Evolutionary conservation across 208 protist genomes (phyloP).

Genomic region (Phytomonas sp.): DNA sequence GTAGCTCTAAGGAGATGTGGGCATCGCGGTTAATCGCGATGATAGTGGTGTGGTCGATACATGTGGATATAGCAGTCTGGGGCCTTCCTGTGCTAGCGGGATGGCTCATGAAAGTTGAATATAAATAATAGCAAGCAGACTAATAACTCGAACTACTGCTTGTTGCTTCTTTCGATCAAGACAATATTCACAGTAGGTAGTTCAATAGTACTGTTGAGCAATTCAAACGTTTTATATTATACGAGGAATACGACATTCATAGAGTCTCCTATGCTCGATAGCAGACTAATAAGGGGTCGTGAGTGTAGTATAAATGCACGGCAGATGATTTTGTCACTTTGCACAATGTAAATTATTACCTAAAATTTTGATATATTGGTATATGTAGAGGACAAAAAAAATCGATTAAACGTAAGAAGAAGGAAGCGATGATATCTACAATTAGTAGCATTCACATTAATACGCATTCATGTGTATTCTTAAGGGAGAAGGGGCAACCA

Average conservation of each 20-base stretch:
- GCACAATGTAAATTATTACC: background rate
- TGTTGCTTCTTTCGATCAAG: background rate
- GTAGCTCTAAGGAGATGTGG: slow-evolving; percentile 26
- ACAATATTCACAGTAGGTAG: background rate
- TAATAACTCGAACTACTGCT: background rate
- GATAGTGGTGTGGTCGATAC: slow-evolving; percentile 21
- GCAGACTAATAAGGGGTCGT: background rate
- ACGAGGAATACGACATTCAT: background rate
- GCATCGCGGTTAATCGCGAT: slow-evolving; percentile 58
- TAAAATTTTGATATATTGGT: background rate
- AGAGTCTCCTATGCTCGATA: background rate
- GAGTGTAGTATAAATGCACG: background rate
- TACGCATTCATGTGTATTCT: background rate
- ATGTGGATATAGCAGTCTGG: background rate
- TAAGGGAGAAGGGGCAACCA: background rate
- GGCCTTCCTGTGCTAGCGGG: background rate
- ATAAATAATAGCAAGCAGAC: background rate
- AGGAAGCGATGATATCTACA: background rate
- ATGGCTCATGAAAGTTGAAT: background rate
- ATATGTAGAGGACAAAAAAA: background rate
- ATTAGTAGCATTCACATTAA: background rate
- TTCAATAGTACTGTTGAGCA: background rate
- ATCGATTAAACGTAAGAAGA: background rate
- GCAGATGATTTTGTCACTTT: background rate
- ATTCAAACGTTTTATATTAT: background rate